phyloP scores from a whole-genome alignment of 1,284 basidiomycete genomes.

The Ceratobasidium sp. region DNA sequence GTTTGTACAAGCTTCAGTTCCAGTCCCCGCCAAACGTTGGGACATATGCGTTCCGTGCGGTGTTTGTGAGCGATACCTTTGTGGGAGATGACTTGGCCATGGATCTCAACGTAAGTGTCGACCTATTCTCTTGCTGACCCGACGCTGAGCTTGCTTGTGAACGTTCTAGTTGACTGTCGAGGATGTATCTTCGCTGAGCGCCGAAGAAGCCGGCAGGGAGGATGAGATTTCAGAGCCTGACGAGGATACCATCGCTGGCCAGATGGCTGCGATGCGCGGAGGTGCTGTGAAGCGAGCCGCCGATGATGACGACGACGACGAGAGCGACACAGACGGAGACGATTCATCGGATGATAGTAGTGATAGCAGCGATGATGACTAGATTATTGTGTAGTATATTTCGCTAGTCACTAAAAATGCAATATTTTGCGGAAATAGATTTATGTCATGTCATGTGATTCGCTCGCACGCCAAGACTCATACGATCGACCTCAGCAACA shows the following conservation, averaged over 20 bases:
- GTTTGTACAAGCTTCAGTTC: slow-evolving; percentile 93
- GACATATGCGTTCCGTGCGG: slow-evolving; percentile 90
- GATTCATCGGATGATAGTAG: slow-evolving; percentile 65
- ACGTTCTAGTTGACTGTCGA: slow-evolving; percentile 82
- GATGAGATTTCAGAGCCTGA: slow-evolving; percentile 97
- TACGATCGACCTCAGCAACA: too few relatives aligned
- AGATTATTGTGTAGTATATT: slow-evolving; percentile 6
- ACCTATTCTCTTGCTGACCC: slow-evolving; percentile 6
- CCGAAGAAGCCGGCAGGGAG: slow-evolving; percentile 75
- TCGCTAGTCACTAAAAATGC: neutral
- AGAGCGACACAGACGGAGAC: slow-evolving; percentile 64
- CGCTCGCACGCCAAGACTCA: too few relatives aligned
- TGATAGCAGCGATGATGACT: slow-evolving; percentile 61
- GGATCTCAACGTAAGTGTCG: slow-evolving; percentile 76
- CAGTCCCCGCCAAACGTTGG: slow-evolving; percentile 92
- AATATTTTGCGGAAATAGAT: neutral
- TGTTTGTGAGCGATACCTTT: slow-evolving; percentile 89
- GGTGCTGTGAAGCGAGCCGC: slow-evolving; percentile 81
- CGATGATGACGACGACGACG: slow-evolving; percentile 61
- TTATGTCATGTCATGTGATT: too few relatives aligned
- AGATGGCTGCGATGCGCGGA: slow-evolving; percentile 98
- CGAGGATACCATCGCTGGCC: slow-evolving; percentile 94
- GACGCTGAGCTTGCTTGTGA: too few relatives aligned
- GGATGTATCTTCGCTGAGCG: slow-evolving; percentile 70
- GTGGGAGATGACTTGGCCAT: slow-evolving; percentile 83